Base-by-base conservation (phyloP, 1,284 basidiomycete species). In the Sporisorium graminicola region DNA sequence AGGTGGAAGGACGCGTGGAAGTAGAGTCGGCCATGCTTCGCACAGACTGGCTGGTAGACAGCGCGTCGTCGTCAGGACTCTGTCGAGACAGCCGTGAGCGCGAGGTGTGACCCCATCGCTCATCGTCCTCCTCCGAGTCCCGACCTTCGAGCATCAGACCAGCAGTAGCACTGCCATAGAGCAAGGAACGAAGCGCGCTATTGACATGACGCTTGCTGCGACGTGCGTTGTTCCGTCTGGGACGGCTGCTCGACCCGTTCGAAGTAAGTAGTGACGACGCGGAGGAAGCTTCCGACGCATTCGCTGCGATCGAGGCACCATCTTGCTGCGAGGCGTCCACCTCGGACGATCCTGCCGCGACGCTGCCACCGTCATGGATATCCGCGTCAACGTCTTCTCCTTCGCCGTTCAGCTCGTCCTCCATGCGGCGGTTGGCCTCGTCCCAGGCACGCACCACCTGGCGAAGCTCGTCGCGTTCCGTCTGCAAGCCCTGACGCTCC, bases 381-480 rank as follows among this genome's bases (percentile, higher is more conserved):
- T 61, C 54, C 27, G 44, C 29, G 14, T 63, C 59, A 16, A 14
- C 59, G 3, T 18, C 51, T n/a, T 31, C 58, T 7, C n/a, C 40
- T 43, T 74, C 44, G 35, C 55, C 54, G 58, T 74, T 67, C 24
- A 71, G 31, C 52, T 71, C 69, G 55, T 88, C 87, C 56, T 88
- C 86, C 26, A 87, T 86, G 26, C 87, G 80, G 24, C 87, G 73
- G 66, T 87, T 86, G 22, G 87, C 86, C 67, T 88, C 88, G 76
- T 97, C 95, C 92, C 93, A 95, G 72, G 95, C 93, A 42, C 92
- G 90, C 40, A 92, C 89, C 10, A 93, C 92, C 24, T 89, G 88
- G 44, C 89, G 88, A 8, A 97, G 88, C 33, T 92, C 88, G 72
- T 92, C 91, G 2, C 94, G 89, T 86, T 97, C 95, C 26, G 90